Evolutionary conservation across 1,139 yeast genomes (phyloP), one percentile per base, ranked within the genome.

Genomic region (Wickerhamomyces sp.): DNA sequence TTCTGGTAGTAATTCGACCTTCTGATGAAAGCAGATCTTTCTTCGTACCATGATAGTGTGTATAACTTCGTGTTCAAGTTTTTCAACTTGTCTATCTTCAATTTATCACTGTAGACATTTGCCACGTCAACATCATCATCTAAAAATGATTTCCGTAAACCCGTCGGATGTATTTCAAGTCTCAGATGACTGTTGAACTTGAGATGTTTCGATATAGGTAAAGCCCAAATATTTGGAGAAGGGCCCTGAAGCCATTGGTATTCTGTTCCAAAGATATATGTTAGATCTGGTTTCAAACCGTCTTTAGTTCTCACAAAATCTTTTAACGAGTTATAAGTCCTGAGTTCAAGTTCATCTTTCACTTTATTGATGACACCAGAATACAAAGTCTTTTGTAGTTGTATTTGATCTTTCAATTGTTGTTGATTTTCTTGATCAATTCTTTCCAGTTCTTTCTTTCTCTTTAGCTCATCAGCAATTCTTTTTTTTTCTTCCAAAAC

Each of bases 311-410:
- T 38, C 21, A 47, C 43, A 37, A 55, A 61, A 4, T 56, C 48
- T 23, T 44, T 42, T 21, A 60, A 50, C 54, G 12, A 62, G 37
- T 31, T 55, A 58, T 11, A 59, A 37, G 10, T 33, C 33, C 3
- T 32, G 29, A 23, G 32, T 20, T 42, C 46, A 17, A 47, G 12
- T 34, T 39, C 32, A 12, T 36, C 36, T 10, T 7, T 16, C 17
- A 14, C 23, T 25, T 11, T 32, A 11, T 4, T 32, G 33, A 11
- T 23, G n/a, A n/a, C n/a, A 20, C 16, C 36, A 37, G 14, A 23
- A 20, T 9, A 33, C 30, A 20, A 18, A 11, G 10, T 7, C 6
- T 21, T 21, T 11, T 31, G 30, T 2, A 19, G 4, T 15, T 27
- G 14, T 16, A 24, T 20, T 15, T 12, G 6, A 8, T 26, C 25